Percentiles rank a stretch among this genome's conserved stretches.
These are phyloP conservation scores for Lolium multiflorum DNA, from an alignment of 176 grass and related monocot species.

Conservation along the genomic window DNA sequence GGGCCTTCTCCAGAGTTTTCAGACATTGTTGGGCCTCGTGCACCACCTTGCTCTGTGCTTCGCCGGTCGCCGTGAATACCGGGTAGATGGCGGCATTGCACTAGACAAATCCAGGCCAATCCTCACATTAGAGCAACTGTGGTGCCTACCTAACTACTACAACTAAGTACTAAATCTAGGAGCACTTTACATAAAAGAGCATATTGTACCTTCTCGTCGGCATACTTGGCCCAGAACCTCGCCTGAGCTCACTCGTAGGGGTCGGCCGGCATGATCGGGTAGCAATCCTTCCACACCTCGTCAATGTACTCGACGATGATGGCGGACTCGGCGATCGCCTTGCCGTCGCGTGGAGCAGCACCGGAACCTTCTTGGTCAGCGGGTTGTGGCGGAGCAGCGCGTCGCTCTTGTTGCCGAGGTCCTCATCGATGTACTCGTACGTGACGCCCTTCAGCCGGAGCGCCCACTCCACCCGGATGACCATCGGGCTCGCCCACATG, in stretches of 20 bases:
- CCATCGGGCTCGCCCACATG: constrained; percentile 64
- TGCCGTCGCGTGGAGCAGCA: neutral
- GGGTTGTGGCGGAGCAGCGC: constrained; percentile 57
- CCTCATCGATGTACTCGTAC: constrained; percentile 71
- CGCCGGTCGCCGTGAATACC: constrained; percentile 37
- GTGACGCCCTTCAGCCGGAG: constrained; percentile 65
- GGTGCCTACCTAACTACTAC: neutral
- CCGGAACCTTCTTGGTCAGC: constrained; percentile 12
- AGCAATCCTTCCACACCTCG: constrained; percentile 57
- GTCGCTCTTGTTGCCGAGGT: constrained; percentile 60
- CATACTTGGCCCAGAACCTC: constrained; percentile 66
- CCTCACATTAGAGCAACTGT: neutral
- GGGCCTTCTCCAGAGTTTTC: constrained; percentile 55
- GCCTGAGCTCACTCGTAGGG: constrained; percentile 58
- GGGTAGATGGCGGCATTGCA: constrained; percentile 45
- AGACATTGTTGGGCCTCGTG: constrained; percentile 51
- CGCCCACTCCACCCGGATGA: constrained; percentile 57
- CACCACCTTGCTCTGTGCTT: constrained; percentile 46
- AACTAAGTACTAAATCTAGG: neutral
- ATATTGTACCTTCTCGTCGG: constrained; percentile 54
- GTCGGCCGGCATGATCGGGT: constrained; percentile 64
- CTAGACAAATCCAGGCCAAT: neutral
- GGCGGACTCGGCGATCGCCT: constrained; percentile 44
- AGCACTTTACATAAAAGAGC: neutral
- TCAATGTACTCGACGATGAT: constrained; percentile 72